Conservation (phyloP, 345 rosid genomes). For the Melastoma malabathricum region DNA sequence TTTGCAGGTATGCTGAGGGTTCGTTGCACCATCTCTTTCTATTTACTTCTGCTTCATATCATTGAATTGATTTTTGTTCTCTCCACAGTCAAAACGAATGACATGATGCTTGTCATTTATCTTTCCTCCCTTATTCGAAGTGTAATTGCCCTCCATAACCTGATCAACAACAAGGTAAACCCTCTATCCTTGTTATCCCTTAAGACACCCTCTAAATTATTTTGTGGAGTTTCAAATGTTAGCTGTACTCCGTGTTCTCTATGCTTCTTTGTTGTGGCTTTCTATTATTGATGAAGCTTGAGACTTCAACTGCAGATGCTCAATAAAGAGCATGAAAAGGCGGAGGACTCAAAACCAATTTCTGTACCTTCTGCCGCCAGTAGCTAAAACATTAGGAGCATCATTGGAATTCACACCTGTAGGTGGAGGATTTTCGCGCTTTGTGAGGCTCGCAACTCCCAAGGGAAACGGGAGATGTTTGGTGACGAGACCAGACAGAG, state of each 20-base stretch:
- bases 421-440: no score
- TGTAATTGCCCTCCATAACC: conserved; percentile 82
- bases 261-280: neutral
- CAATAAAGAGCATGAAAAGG: conserved; percentile 88
- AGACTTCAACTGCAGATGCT: conserved; percentile 34
- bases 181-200: neutral
- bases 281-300: neutral
- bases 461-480: no score
- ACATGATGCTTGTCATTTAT: conserved; percentile 78
- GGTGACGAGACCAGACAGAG: no score
- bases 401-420: no score
- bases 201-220: neutral
- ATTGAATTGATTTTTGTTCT: conserved; percentile 2
- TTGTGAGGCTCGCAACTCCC: no score
- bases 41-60: neutral
- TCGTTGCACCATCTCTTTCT: neutral
- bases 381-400: conserved; percentile 16
- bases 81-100: conserved; percentile 69
- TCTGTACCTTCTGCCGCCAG: conserved; percentile 31
- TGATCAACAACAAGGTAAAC: conserved; percentile 86
- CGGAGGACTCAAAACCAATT: conserved; percentile 68
- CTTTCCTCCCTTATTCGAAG: conserved; percentile 70
- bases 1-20: conserved; percentile 50
- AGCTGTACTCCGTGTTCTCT: neutral
- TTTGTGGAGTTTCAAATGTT: neutral